phyloP scores from a whole-genome alignment of 371 early-diverging fungal genomes.

The Dichotomocladium elegans region DNA sequence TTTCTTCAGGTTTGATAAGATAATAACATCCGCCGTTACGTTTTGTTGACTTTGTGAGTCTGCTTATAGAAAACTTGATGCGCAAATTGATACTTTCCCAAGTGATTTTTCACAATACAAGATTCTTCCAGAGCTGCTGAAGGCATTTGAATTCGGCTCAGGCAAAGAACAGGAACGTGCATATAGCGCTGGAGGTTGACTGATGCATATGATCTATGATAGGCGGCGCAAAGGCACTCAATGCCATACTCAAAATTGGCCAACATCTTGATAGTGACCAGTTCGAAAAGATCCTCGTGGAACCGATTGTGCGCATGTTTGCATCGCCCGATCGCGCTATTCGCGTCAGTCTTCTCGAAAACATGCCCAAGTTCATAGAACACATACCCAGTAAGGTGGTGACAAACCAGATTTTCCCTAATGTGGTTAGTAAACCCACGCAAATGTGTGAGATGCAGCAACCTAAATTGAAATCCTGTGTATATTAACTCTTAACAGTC shows the following conservation, averaged over 20 bases:
- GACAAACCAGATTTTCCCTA: conserved; percentile 82
- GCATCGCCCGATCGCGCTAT: conserved; percentile 86
- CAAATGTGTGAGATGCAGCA: no score
- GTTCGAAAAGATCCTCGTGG: conserved; percentile 65
- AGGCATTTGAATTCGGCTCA: conserved; percentile 91
- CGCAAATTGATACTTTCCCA: conserved; percentile 69
- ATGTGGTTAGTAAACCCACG: conserved; percentile 72
- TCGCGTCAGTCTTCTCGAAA: conserved; percentile 81
- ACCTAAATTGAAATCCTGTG: no score
- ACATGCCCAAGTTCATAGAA: conserved; percentile 67
- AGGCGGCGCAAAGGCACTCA: conserved; percentile 81
- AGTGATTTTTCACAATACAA: conserved; percentile 83
- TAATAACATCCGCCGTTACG: not conserved
- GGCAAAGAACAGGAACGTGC: conserved; percentile 28
- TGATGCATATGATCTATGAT: not conserved
- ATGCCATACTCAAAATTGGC: conserved; percentile 84
- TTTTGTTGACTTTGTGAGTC: not conserved
- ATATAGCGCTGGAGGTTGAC: not conserved
- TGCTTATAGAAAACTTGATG: conserved; percentile 53
- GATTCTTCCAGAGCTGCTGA: conserved; percentile 84
- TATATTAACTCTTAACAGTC: conserved; percentile 60
- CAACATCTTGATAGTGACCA: conserved; percentile 66
- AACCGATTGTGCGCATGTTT: conserved; percentile 82
- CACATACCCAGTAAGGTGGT: conserved; percentile 69
- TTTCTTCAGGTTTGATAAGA: conserved; percentile 58